These are phyloP conservation scores for Xylaria cubensis DNA, from an alignment of 495 filamentous ascomycete species.

Conservation along the genomic window DNA sequence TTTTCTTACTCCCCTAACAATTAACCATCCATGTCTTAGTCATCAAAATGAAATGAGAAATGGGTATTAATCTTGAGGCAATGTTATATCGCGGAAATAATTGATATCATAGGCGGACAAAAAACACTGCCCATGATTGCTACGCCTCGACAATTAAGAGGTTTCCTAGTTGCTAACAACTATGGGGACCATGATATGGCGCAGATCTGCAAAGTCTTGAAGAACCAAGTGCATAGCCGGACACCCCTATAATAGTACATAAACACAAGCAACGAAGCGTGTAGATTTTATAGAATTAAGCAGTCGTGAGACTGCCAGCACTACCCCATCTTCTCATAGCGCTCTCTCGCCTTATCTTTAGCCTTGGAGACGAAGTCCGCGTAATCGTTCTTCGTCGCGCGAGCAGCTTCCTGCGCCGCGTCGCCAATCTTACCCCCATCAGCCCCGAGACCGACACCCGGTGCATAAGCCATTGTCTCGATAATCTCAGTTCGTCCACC, in stretches of 20 bases:
- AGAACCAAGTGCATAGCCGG: neutral
- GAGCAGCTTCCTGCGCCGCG: constrained; percentile 77
- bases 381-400: constrained; percentile 73
- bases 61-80: neutral
- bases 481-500: constrained; percentile 80
- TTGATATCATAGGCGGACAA: too few species aligned
- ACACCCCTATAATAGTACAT: neutral
- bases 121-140: neutral
- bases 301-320: neutral
- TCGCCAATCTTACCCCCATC: constrained; percentile 85
- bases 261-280: neutral
- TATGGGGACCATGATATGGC: neutral
- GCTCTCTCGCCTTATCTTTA: constrained; percentile 77
- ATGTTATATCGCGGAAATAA: neutral
- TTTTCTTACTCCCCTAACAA: neutral
- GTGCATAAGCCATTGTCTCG: constrained; percentile 76
- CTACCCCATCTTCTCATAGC: constrained; percentile 69
- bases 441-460: constrained; percentile 86
- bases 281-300: neutral
- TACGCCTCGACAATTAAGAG: neutral
- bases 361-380: constrained; percentile 79
- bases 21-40: neutral
- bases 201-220: neutral
- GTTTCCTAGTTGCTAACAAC: neutral
- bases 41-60: neutral